These are phyloP conservation scores for Boletus mariae DNA, from an alignment of 1,284 basidiomycete species.

Conservation along the genomic window DNA sequence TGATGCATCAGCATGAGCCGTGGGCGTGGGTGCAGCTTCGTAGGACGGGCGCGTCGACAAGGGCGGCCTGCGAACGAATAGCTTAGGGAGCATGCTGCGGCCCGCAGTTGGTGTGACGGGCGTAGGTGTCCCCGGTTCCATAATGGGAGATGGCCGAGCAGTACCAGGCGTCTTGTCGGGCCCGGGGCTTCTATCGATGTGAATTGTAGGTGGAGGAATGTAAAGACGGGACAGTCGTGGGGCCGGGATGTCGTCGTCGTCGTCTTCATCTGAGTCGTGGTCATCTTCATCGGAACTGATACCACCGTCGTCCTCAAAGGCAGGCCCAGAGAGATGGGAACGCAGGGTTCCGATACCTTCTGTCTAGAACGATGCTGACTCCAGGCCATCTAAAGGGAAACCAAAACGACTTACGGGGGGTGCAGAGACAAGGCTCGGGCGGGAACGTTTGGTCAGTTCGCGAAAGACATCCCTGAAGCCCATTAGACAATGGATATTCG, in stretches of 20 bases:
- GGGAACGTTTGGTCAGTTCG: constrained; percentile 62
- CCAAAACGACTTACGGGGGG: constrained; percentile 59
- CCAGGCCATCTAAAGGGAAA: not conserved
- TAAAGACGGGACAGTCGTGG: constrained; percentile 27
- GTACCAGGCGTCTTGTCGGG: constrained; percentile 22
- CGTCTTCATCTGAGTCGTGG: constrained; percentile 30
- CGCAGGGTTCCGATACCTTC: constrained; percentile 86
- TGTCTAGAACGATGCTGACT: constrained; percentile 49
- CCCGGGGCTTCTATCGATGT: constrained; percentile 16
- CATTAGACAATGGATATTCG: constrained; percentile 37
- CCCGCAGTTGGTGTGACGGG: constrained; percentile 20
- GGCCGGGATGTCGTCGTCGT: constrained; percentile 21
- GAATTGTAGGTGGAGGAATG: constrained; percentile 26
- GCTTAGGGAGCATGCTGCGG: constrained; percentile 34
- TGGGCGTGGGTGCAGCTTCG: constrained; percentile 17
- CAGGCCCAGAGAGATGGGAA: constrained; percentile 54
- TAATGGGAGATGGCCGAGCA: constrained; percentile 23
- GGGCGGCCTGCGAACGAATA: constrained; percentile 37
- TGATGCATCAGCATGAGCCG: constrained; percentile 2
- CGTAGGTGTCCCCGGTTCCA: constrained; percentile 9
- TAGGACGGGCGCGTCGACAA: constrained; percentile 33
- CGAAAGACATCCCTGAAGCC: constrained; percentile 58
- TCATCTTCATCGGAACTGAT: constrained; percentile 60
- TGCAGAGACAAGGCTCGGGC: constrained; percentile 67
- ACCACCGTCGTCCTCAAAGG: constrained; percentile 77